A percentile compares a stretch with the other conserved stretches of the same genome.
These are phyloP conservation scores for Brasenia schreberi DNA, from an alignment of 164 flowering plant species.

Conservation along the genomic window DNA sequence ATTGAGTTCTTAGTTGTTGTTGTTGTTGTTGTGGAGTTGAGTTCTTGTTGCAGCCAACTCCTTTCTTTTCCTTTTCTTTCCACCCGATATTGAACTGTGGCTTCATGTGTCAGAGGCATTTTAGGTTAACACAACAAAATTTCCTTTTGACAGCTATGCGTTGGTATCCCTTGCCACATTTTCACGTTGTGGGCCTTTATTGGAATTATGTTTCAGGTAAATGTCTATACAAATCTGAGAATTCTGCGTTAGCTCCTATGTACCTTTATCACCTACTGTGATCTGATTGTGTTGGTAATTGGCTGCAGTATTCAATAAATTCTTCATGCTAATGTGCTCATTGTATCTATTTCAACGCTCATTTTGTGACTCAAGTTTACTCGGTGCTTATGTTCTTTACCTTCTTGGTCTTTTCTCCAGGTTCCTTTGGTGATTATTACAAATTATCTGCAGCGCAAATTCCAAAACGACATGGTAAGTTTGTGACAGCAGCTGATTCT, in stretches of 20 bases:
- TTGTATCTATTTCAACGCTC: neutral
- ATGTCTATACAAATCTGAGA: neutral
- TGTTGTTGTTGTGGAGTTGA: too few relatives aligned
- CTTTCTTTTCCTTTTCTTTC: too few relatives aligned
- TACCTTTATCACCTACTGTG: too few relatives aligned
- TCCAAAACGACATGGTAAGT: slow-evolving; percentile 68
- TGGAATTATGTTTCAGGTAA: slow-evolving; percentile 87
- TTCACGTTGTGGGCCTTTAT: slow-evolving; percentile 95
- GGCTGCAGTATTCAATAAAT: neutral
- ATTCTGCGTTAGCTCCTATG: neutral
- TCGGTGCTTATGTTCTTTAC: neutral
- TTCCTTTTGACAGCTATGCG: slow-evolving; percentile 44
- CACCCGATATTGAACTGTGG: too few relatives aligned
- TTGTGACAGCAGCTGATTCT: neutral
- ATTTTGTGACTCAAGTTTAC: neutral
- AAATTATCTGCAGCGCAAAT: slow-evolving; percentile 59
- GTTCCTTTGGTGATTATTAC: slow-evolving; percentile 81
- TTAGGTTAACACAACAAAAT: neutral
- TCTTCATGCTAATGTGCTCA: neutral
- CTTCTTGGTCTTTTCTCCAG: slow-evolving; percentile 21
- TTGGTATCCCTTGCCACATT: slow-evolving; percentile 91
- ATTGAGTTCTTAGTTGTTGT: too few relatives aligned
- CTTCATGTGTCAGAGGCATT: too few relatives aligned
- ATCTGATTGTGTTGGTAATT: neutral
- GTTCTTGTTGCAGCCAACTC: too few relatives aligned